Percentiles rank a stretch among this genome's conserved stretches.
Conservation (phyloP, 306 rosid genomes). For the Vigna nakashimae region DNA sequence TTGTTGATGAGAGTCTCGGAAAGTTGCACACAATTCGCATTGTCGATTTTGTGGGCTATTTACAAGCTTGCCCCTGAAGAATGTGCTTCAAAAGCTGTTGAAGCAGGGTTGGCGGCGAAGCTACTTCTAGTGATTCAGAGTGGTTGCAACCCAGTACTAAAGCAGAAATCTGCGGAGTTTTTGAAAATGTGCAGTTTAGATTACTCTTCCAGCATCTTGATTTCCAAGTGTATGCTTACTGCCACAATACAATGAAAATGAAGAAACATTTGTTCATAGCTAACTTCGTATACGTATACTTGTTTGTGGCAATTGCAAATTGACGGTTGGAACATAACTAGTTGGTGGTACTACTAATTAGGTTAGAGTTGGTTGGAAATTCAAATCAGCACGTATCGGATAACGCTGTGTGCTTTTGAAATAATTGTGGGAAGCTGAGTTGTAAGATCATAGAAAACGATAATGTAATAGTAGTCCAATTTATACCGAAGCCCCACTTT, state of each 20-base stretch:
- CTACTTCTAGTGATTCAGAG: slow-evolving; percentile 84
- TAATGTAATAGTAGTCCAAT: slow-evolving; percentile 11
- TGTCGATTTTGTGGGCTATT: slow-evolving; percentile 77
- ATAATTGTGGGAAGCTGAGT: slow-evolving; percentile 29
- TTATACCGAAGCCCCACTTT: slow-evolving; percentile 13
- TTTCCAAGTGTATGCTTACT: slow-evolving; percentile 87
- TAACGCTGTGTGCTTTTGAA: slow-evolving; percentile 3
- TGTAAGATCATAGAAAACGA: slow-evolving; percentile 28
- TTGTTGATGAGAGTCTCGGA: slow-evolving; percentile 84
- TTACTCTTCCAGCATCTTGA: slow-evolving; percentile 69
- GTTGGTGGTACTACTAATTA: background rate
- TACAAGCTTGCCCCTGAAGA: slow-evolving; percentile 79
- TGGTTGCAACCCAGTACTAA: slow-evolving; percentile 73
- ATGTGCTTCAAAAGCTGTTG: slow-evolving; percentile 72
- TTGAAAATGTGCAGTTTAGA: slow-evolving; percentile 79
- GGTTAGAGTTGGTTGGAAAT: slow-evolving; percentile 18
- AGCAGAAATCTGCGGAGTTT: slow-evolving; percentile 76
- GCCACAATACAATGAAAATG: slow-evolving; percentile 70
- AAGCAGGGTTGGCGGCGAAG: slow-evolving; percentile 84
- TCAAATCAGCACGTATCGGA: slow-evolving; percentile 29
- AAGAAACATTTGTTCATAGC: slow-evolving; percentile 47
- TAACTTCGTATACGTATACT: slow-evolving; percentile 4
- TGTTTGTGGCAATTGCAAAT: background rate
- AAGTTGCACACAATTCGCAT: slow-evolving; percentile 68
- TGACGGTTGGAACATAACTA: background rate